These are phyloP conservation scores for Cryptosporidium meleagridis DNA, from an alignment of 169 alveolate species.

Conservation along the genomic window DNA sequence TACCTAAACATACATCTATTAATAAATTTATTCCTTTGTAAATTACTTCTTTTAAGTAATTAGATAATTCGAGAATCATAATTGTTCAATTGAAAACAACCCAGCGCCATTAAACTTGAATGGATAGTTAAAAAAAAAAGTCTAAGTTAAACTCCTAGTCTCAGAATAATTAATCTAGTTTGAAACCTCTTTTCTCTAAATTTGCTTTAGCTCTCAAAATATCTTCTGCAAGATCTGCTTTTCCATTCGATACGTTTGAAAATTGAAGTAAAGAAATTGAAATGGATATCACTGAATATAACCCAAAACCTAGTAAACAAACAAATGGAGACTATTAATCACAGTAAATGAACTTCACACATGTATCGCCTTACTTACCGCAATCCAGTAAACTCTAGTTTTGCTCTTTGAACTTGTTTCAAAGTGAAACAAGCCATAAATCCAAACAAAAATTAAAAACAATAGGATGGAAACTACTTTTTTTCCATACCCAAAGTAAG, in stretches of 20 bases:
- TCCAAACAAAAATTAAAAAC: slow-evolving; percentile 14
- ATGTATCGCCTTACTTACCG: slow-evolving; percentile 13
- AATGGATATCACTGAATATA: slow-evolving; percentile 39
- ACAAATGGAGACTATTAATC: slow-evolving; percentile 19
- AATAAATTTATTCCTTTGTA: background rate
- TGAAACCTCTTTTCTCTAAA: slow-evolving; percentile 47
- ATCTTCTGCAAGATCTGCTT: slow-evolving; percentile 57
- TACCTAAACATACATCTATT: slow-evolving; percentile 3
- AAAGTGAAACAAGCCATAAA: slow-evolving; percentile 30
- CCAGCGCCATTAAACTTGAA: background rate
- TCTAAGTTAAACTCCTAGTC: background rate
- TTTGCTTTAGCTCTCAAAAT: slow-evolving; percentile 38
- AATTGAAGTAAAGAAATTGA: slow-evolving; percentile 48
- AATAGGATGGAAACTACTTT: slow-evolving; percentile 7
- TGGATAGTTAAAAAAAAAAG: background rate
- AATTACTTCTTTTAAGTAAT: slow-evolving; percentile 10
- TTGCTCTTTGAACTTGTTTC: background rate
- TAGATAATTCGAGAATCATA: background rate
- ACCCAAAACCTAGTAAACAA: slow-evolving; percentile 14
- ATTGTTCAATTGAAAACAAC: background rate
- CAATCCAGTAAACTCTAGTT: slow-evolving; percentile 20
- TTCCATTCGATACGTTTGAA: slow-evolving; percentile 43
- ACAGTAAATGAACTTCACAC: background rate
- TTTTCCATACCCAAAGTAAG: slow-evolving; percentile 57
- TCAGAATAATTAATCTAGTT: slow-evolving; percentile 1